Evolutionary conservation across 1,139 yeast genomes (phyloP).

Genomic region (Lodderomyces margitis): DNA sequence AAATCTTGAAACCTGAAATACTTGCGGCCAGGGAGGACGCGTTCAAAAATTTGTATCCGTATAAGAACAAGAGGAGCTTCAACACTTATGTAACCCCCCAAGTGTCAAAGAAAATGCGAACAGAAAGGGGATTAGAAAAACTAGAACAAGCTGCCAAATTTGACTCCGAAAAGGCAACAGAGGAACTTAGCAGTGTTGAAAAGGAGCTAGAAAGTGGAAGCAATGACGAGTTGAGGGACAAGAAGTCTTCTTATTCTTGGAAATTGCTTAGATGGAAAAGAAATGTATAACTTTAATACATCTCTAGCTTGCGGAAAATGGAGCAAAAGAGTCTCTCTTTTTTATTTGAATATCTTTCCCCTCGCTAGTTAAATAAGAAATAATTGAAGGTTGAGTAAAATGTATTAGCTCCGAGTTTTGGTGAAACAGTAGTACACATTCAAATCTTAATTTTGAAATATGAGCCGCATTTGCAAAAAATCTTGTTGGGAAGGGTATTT

Average conservation of each 20-base stretch:
- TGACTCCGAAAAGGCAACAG: slow-evolving; percentile 10
- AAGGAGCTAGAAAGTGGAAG: neutral
- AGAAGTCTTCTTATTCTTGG: neutral
- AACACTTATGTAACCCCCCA: slow-evolving; percentile 46
- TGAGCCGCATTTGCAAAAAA: no score
- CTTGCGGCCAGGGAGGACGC: slow-evolving; percentile 20
- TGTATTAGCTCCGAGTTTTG: no score
- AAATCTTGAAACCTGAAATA: slow-evolving; percentile 22
- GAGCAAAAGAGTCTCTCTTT: neutral
- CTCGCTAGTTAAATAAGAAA: no score
- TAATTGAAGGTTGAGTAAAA: no score
- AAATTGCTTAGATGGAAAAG: slow-evolving; percentile 1
- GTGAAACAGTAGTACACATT: no score
- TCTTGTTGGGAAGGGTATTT: no score
- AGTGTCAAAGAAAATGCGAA: slow-evolving; percentile 41
- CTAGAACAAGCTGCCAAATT: slow-evolving; percentile 9
- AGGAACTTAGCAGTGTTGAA: neutral
- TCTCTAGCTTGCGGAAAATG: neutral
- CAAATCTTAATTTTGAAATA: no score
- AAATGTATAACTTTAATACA: neutral
- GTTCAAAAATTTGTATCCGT: slow-evolving; percentile 22
- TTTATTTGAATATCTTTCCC: no score
- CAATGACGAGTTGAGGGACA: neutral
- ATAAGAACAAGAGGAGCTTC: slow-evolving; percentile 37
- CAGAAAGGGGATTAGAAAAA: slow-evolving; percentile 7